Evolutionary conservation across 805 yeast species (phyloP), one percentile per base, ranked within the genome.

Genomic region (Zygoascus biomembranicola): DNA sequence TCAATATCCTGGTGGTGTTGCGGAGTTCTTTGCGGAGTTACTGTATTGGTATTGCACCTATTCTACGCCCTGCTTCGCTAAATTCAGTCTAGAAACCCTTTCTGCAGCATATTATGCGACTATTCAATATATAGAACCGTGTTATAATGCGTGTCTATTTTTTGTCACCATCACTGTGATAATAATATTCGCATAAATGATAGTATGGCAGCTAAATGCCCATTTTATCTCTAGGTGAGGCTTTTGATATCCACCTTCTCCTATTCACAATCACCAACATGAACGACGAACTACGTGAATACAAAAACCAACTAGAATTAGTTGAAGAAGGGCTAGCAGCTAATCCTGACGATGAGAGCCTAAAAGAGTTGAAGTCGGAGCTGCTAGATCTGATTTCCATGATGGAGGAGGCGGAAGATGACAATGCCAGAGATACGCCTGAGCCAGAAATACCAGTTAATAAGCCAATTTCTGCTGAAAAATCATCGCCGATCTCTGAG

Each of bases 281-380:
- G 61, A 50, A 56, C 18, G 53, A 55, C 5, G 73, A 69, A 56
- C 59, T 68, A 28, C 61, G 56, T 9, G 70, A 70, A 52, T 70
- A 64, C 54, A 55, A 62, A 49, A 52, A 51, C 13, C 71, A 68
- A 56, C 66, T 70, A n/a, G 59, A 56, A 9, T 52, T 58, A 31
- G 68, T 69, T 9, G 61, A 57, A 37, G 62, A 55, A 32, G 64
- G 66, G 8, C 53, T 69, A 10, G 41, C 32, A 28, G 58, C 56
- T 4, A 63, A 57, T 31, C 69, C 69, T 6, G 55, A 50, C 1
- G 60, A 62, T 51, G 64, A 57, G 20, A 61, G 65, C 26, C 62
- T 69, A 10, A 28, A 47, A 14, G 59, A 54, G 8, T 59, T 68
- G 41, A 63, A 60, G 47, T 32, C 31, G 1, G 73, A 69, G 57